Base-by-base conservation (phyloP, 495 filamentous ascomycete genomes). In the Neurospora terricola region DNA sequence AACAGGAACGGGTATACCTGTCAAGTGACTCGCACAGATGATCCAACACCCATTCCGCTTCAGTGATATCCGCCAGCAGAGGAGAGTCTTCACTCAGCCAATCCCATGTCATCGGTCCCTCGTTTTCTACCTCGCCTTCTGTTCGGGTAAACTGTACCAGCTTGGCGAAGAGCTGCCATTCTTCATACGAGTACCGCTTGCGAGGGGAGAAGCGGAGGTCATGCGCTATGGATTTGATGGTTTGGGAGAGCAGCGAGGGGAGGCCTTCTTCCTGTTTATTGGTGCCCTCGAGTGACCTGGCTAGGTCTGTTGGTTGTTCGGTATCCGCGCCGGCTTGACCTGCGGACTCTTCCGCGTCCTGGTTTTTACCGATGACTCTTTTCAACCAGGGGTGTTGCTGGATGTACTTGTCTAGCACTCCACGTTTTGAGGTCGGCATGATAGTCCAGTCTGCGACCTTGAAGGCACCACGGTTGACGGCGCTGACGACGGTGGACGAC, bases 11-110 rank as follows among this genome's bases (percentile, higher is more conserved):
- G n/a, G 79, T 83, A 70, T 84, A 85, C 40, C 83, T 48, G 69
- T 80, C 77, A 77, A 92, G 69, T 38, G 83, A 87, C 74, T 86
- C 84, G 38, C 86, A 85, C 45, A 92, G 75, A 72, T 85, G 83
- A 75, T 89, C 86, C 5, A 94, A 79, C 36, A 94, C 81, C 92
- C 91, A 94, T 76, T 83, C 80, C 5, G 79, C 75, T 73, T 84
- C 83, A 14, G 77, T 76, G 7, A 88, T 86, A 16, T 87, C 85
- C 6, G 90, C 88, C 78, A 94, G 83, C 75, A 94, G 81, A 3
- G 92, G 92, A 74, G 86, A 90, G 23, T 88, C 82, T 71, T 88
- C 85, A 18, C 90, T 88, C 21, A 94, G 81, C 92, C 92, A 94
- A 69, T 90, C 91, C 92, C 92, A 94, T 37, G 82, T 79, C 6